Evolutionary conservation across 2,329 filamentous ascomycete genomes (phyloP), one percentile per base, ranked within the genome.

Genomic region (Davidsoniella eucalypti): DNA sequence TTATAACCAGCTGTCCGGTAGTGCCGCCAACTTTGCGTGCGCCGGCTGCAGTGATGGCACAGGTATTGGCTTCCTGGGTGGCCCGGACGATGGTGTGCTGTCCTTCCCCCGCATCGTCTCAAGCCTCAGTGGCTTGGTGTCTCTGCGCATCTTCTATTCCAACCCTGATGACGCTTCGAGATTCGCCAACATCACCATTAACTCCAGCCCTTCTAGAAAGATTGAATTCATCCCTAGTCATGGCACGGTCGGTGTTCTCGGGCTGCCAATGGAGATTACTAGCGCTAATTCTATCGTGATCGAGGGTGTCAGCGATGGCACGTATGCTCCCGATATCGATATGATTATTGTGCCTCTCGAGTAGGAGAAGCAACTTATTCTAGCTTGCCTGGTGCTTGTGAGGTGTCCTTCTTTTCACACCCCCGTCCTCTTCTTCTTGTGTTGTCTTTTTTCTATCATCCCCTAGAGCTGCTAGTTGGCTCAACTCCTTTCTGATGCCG

Each of bases 41-140:
- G 62, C 64, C 0, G 65, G 62, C 1, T 80, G 77, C 59, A 76
- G 72, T 1, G 68, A 67, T 2, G 59, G 61, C 2, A 59, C 63
- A 1, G 64, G 69, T 0, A 73, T 72, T 0, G 78, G 78, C 0
- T 79, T 75, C 26, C 64, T 74, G 2, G 78, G 78, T 0, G 73
- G 74, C 0, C 59, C 65, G 0, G 57, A 63, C 0, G 63, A 61
- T 0, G 73, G 72, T 0, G 68, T 63, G 0, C 62, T 77, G 2
- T 67, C 67, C 0, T 73, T 81, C 45, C 57, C 58, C 0, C 62
- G 62, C 4, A 65, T 79, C 2, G 62, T 61, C 14, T 70, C 69
- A 44, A 61, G 64, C 1, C 65, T 60, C 0, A 62, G 67, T 0
- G 69, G 67, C 0, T 58, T 65, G 10, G 72, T 67, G 0, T 78